Evolutionary conservation across 305 asterid genomes (phyloP).

Genomic region (Nicotiana rustica): DNA sequence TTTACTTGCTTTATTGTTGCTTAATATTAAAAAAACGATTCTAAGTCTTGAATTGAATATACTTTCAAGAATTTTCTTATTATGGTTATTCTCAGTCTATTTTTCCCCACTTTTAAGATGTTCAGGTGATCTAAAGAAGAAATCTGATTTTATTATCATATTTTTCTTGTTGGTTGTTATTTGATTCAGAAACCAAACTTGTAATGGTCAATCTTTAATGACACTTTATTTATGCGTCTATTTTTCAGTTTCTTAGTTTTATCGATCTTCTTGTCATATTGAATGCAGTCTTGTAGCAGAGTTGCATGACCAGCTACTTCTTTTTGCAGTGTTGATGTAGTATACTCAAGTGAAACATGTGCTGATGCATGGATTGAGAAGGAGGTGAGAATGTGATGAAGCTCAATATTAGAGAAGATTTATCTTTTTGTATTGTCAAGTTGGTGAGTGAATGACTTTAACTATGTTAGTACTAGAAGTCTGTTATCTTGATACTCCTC

Average conservation of each 20-base stretch:
- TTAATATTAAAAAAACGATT: background rate
- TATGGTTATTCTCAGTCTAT: background rate
- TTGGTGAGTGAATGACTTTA: constrained; percentile 6
- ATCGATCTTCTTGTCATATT: constrained; percentile 15
- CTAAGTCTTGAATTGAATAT: constrained; percentile 17
- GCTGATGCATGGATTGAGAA: constrained; percentile 99
- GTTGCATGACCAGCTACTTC: constrained; percentile 38
- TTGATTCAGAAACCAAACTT: constrained; percentile 24
- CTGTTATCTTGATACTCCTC: background rate
- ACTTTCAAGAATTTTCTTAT: background rate
- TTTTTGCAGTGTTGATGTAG: constrained; percentile 75
- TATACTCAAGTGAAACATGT: constrained; percentile 82
- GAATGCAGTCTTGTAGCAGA: constrained; percentile 15
- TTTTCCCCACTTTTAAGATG: constrained; percentile 16
- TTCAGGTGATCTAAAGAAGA: constrained; percentile 22
- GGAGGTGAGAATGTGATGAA: constrained; percentile 65
- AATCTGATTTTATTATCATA: constrained; percentile 10
- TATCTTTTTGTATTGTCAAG: constrained; percentile 31
- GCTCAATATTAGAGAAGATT: constrained; percentile 18
- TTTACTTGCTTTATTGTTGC: background rate
- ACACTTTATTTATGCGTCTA: background rate
- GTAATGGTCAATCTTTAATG: background rate
- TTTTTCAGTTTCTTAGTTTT: constrained; percentile 4
- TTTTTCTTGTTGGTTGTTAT: constrained; percentile 20
- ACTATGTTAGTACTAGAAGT: background rate